Percentiles rank a stretch among this genome's conserved stretches.
Conservation (phyloP, 176 grass and related monocot genomes). For the Bothriochloa decipiens region DNA sequence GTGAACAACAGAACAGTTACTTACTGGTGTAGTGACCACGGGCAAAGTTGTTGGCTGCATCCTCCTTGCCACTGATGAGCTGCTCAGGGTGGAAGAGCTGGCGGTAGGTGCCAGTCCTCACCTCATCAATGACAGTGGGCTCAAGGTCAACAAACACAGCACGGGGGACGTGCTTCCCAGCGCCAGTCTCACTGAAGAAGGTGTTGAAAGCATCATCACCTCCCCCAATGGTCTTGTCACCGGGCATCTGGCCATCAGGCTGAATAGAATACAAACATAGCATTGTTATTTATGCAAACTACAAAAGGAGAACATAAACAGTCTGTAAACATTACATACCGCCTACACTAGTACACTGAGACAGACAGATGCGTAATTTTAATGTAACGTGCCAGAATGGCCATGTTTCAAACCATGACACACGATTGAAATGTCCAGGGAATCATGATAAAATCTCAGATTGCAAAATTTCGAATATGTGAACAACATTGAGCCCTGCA, state of each 20-base stretch:
- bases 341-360: too few relatives aligned
- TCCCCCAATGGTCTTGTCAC: constrained; percentile 62
- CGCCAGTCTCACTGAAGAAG: constrained; percentile 77
- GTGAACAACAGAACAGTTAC: not conserved
- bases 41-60: constrained; percentile 78
- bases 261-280: not conserved
- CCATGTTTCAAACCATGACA: too few relatives aligned
- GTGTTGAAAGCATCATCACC: constrained; percentile 83
- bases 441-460: too few relatives aligned
- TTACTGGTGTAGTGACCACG: constrained; percentile 82
- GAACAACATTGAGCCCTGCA: too few relatives aligned
- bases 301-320: not conserved
- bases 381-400: too few relatives aligned
- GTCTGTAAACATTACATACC: too few relatives aligned
- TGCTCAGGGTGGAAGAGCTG: constrained; percentile 80
- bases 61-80: constrained; percentile 77
- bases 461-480: too few relatives aligned
- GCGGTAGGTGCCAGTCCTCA: constrained; percentile 63
- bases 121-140: constrained; percentile 70
- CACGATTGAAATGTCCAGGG: too few relatives aligned
- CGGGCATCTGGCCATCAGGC: constrained; percentile 68
- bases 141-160: constrained; percentile 73
- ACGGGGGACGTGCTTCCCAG: constrained; percentile 71
- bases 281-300: not conserved
- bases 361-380: too few relatives aligned